A percentile compares a stretch with the other conserved stretches of the same genome.
These are phyloP conservation scores for Amanita exitialis DNA, from an alignment of 768 basidiomycete genomes.

Conservation along the genomic window DNA sequence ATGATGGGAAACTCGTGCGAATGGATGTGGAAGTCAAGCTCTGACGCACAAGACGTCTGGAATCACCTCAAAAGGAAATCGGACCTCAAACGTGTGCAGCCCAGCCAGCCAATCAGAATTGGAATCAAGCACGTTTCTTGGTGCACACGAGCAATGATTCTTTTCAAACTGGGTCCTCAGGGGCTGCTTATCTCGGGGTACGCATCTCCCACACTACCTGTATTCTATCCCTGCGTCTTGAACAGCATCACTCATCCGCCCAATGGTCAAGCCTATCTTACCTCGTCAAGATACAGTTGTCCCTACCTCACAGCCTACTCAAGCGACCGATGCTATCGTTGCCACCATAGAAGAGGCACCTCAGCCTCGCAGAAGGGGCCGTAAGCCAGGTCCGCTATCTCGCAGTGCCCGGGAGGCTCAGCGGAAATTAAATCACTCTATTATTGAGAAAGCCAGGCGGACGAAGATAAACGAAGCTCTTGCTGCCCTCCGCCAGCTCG, in stretches of 20 bases:
- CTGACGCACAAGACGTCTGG: neutral
- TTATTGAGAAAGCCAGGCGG: constrained; percentile 88
- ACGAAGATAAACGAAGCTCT: constrained; percentile 96
- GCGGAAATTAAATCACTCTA: constrained; percentile 87
- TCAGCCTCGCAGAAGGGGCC: constrained; percentile 44
- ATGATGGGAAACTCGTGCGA: no score
- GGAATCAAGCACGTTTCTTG: neutral
- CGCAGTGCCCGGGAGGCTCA: constrained; percentile 76
- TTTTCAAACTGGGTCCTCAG: neutral
- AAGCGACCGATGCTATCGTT: neutral
- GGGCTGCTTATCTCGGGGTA: neutral
- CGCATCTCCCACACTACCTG: neutral
- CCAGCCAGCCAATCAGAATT: constrained; percentile 2
- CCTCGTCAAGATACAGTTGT: neutral
- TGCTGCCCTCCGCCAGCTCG: constrained; percentile 63
- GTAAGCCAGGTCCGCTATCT: constrained; percentile 64
- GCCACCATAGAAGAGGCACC: neutral
- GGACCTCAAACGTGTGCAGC: neutral
- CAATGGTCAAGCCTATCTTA: neutral
- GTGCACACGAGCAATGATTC: constrained; percentile 4
- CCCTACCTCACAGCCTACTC: neutral
- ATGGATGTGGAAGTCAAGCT: no score
- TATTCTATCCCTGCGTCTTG: neutral
- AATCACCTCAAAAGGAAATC: neutral
- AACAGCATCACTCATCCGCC: neutral